Evolutionary conservation across 768 basidiomycete genomes (phyloP).

Genomic region (Cystofilobasidium macerans): DNA sequence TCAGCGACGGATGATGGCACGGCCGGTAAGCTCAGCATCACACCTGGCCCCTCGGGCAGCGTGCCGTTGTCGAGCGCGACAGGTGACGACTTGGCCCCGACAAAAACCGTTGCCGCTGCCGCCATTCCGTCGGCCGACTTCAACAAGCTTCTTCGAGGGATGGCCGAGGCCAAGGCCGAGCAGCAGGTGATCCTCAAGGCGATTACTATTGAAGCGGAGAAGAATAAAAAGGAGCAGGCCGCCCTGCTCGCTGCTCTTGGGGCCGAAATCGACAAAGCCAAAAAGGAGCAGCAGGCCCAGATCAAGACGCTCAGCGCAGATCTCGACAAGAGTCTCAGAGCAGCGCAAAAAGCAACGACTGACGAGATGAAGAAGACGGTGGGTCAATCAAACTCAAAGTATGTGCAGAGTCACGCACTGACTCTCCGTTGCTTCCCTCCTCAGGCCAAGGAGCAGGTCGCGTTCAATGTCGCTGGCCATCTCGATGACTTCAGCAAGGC

Average conservation of each 20-base stretch:
- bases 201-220: background rate
- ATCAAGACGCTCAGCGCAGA: constrained; percentile 7
- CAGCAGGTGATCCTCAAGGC: constrained; percentile 10
- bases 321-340: constrained; percentile 1
- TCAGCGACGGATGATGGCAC: no score
- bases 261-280: background rate
- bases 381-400: background rate
- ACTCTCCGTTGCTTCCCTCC: background rate
- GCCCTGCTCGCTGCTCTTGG: background rate
- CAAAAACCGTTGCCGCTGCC: no score
- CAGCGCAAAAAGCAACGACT: constrained; percentile 10
- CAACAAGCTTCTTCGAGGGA: background rate
- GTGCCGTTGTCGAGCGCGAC: no score
- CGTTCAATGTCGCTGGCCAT: constrained; percentile 11
- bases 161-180: background rate
- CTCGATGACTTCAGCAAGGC: constrained; percentile 15
- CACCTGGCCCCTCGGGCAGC: no score
- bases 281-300: constrained; percentile 8
- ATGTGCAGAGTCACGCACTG: background rate
- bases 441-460: constrained; percentile 19
- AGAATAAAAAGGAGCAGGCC: constrained; percentile 11
- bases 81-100: no score
- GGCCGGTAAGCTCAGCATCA: no score
- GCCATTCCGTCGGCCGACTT: no score
- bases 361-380: constrained; percentile 21